Percentiles rank a stretch among this genome's conserved stretches.
Conservation (phyloP, 2,329 filamentous ascomycete species). For the Cryphonectria parasitica region DNA sequence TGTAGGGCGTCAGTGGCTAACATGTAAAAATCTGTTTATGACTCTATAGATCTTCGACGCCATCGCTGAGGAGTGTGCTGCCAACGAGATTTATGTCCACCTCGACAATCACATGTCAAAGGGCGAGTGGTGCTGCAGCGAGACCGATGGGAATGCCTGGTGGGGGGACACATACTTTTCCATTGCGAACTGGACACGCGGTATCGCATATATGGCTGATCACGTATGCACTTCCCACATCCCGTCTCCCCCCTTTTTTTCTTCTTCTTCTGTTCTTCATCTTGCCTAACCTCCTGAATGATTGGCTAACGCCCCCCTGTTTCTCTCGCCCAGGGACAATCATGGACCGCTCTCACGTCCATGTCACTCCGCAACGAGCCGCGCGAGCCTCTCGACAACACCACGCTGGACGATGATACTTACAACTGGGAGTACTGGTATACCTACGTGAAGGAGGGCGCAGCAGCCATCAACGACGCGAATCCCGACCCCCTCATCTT, state of each 20-base stretch:
- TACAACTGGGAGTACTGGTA: conserved; percentile 56
- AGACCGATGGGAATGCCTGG: conserved; percentile 53
- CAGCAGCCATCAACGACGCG: conserved; percentile 46
- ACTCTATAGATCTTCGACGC: conserved; percentile 54
- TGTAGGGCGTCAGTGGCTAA: background rate
- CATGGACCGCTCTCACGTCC: conserved; percentile 45
- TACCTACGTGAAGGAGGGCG: conserved; percentile 46
- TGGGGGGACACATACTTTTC: conserved; percentile 58
- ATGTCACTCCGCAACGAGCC: conserved; percentile 51
- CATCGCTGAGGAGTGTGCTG: conserved; percentile 54
- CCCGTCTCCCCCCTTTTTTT: background rate
- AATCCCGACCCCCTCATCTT: conserved; percentile 53
- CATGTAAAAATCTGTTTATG: background rate
- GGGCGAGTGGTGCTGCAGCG: conserved; percentile 53
- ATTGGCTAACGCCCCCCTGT: background rate
- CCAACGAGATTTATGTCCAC: conserved; percentile 52
- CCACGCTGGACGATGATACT: conserved; percentile 35
- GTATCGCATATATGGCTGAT: conserved; percentile 55
- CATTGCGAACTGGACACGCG: conserved; percentile 57
- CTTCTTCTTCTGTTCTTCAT: too few species aligned
- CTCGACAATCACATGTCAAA: conserved; percentile 56
- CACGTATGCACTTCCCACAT: conserved; percentile 43
- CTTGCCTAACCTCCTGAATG: background rate
- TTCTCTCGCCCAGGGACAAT: conserved; percentile 37
- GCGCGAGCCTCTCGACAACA: conserved; percentile 40